Conservation (phyloP, 441 rosid genomes). For the Manihot esculenta region DNA sequence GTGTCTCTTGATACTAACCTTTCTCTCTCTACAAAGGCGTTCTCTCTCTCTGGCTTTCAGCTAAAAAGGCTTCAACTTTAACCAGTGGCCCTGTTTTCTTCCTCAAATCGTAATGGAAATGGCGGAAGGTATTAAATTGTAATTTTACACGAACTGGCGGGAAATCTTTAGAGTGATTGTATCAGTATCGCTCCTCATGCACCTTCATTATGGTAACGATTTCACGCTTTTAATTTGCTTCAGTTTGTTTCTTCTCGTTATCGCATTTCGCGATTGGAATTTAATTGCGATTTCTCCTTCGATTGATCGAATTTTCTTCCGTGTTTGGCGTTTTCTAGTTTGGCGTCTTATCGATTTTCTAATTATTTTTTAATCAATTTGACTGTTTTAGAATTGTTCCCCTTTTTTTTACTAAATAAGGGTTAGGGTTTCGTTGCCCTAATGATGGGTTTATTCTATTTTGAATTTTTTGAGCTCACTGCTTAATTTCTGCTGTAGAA, state of each 20-base stretch:
- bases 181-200: too few species aligned
- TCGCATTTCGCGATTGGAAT: not conserved
- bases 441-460: not conserved
- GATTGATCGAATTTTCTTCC: not conserved
- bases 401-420: too few species aligned
- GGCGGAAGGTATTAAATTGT: slow-evolving; percentile 6
- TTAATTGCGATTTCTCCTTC: not conserved
- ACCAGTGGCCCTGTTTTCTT: too few species aligned
- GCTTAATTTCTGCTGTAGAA: too few species aligned
- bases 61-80: too few species aligned
- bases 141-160: not conserved
- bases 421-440: too few species aligned
- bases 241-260: too few species aligned
- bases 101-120: not conserved
- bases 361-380: too few species aligned
- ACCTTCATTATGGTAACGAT: not conserved
- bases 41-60: not conserved
- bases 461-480: too few species aligned
- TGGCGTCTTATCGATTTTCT: not conserved
- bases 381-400: too few species aligned
- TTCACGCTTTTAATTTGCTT: not conserved
- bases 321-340: not conserved
- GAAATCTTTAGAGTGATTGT: not conserved
- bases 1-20: not conserved
- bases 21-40: not conserved